Conservation (phyloP, 169 alveolate species). For the Neospora caninum region DNA sequence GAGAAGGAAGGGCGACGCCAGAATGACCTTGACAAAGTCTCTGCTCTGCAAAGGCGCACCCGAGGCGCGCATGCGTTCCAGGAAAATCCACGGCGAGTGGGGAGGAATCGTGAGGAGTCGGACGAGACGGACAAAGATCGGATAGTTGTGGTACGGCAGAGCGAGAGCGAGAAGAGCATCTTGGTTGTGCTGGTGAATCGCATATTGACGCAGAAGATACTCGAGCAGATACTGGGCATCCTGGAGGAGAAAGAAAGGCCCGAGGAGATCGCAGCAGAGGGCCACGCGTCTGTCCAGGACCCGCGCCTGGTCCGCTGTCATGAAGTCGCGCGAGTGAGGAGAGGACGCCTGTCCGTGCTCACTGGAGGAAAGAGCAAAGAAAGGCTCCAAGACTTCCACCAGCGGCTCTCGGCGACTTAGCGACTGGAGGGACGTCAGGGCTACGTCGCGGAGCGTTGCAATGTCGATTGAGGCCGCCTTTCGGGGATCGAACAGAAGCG, state of each 20-base stretch:
- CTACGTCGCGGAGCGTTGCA: not conserved
- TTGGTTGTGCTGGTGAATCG: not conserved
- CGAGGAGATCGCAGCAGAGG: conserved; percentile 35
- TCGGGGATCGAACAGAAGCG: conserved; percentile 12
- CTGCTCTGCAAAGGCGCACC: not conserved
- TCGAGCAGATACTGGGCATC: conserved; percentile 19
- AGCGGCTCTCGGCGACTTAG: conserved; percentile 22
- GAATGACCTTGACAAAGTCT: not conserved
- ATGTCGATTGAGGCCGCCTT: conserved; percentile 15
- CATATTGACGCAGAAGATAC: conserved; percentile 15
- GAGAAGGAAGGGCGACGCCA: not conserved
- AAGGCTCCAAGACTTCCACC: not conserved
- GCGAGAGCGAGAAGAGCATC: conserved; percentile 34
- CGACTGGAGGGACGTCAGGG: conserved; percentile 4
- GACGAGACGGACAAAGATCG: not conserved
- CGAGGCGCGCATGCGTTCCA: not conserved
- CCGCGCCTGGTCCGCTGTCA: not conserved
- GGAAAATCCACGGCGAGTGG: conserved; percentile 11
- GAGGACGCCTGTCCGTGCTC: not conserved
- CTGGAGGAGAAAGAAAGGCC: conserved; percentile 17
- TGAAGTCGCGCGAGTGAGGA: not conserved
- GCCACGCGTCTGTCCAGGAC: not conserved
- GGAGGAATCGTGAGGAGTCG: not conserved
- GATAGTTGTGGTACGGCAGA: conserved; percentile 5
- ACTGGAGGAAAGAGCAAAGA: not conserved